phyloP scores from a whole-genome alignment of 2,329 filamentous ascomycete genomes.

The Venturia oleaginea region DNA sequence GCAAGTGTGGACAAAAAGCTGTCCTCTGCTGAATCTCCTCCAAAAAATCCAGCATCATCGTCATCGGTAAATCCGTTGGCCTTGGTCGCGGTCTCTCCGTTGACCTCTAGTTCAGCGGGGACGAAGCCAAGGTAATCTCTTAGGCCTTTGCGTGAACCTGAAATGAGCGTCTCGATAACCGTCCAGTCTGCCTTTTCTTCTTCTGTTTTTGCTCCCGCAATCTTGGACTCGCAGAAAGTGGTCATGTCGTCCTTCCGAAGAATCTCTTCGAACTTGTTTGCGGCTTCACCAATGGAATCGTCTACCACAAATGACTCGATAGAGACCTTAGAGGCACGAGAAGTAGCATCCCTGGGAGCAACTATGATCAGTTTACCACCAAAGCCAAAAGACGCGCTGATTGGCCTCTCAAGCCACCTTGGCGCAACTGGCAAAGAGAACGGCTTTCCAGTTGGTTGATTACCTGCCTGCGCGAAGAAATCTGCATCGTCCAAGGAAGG shows the following conservation, averaged over 20 bases:
- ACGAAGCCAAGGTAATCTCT: slow-evolving; percentile 85
- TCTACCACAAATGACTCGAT: slow-evolving; percentile 89
- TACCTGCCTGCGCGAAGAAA: slow-evolving; percentile 91
- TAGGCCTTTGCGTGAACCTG: slow-evolving; percentile 73
- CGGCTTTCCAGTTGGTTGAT: slow-evolving; percentile 78
- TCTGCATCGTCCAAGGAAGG: slow-evolving; percentile 78
- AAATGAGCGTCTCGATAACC: slow-evolving; percentile 80
- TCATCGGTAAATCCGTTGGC: slow-evolving; percentile 45
- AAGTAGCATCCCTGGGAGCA: slow-evolving; percentile 54
- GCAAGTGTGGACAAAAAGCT: slow-evolving; percentile 80
- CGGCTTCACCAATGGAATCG: slow-evolving; percentile 71
- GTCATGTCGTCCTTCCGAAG: slow-evolving; percentile 69
- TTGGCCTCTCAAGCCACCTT: slow-evolving; percentile 79
- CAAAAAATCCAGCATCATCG: slow-evolving; percentile 57
- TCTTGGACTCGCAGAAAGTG: slow-evolving; percentile 70
- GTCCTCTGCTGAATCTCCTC: slow-evolving; percentile 57
- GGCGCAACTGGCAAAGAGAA: slow-evolving; percentile 83
- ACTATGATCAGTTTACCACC: slow-evolving; percentile 85
- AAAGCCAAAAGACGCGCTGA: slow-evolving; percentile 86
- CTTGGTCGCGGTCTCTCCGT: slow-evolving; percentile 27
- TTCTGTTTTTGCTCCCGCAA: slow-evolving; percentile 65
- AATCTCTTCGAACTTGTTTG: slow-evolving; percentile 77
- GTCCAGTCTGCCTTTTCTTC: slow-evolving; percentile 96
- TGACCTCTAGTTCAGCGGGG: slow-evolving; percentile 37
- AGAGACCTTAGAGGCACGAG: slow-evolving; percentile 61